Percentiles rank a stretch among this genome's conserved stretches.
Evolutionary conservation across 352 stramenopile species (phyloP).

Genomic region (Phytophthora rubi): DNA sequence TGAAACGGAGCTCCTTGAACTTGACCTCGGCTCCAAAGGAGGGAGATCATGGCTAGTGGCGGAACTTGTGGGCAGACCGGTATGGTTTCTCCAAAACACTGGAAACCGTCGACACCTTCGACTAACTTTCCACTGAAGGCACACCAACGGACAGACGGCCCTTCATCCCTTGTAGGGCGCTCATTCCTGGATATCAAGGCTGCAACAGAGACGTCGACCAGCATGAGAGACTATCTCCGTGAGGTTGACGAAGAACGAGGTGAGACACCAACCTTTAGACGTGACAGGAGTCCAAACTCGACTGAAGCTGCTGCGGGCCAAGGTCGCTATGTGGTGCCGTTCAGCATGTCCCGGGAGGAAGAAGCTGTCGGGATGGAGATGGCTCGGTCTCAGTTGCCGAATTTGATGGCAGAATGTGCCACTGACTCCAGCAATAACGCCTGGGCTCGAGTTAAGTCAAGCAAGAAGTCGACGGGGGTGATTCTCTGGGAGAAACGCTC

Average conservation of each 20-base stretch:
- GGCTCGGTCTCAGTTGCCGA: conserved; percentile 31
- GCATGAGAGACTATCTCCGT: conserved; percentile 30
- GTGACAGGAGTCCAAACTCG: not conserved
- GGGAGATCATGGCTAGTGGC: not conserved
- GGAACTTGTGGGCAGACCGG: not conserved
- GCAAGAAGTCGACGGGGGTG: conserved; percentile 45
- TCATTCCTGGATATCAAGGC: conserved; percentile 30
- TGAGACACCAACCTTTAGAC: conserved; percentile 3
- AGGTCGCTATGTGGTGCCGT: conserved; percentile 57
- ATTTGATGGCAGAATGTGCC: conserved; percentile 47
- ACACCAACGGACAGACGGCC: conserved; percentile 33
- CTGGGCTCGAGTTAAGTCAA: conserved; percentile 42
- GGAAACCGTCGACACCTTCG: conserved; percentile 34
- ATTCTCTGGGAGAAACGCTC: conserved; percentile 61
- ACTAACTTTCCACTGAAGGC: conserved; percentile 25
- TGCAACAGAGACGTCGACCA: not conserved
- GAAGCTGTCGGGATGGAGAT: conserved; percentile 36
- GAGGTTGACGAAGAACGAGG: conserved; percentile 22
- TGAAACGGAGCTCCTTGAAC: conserved; percentile 7
- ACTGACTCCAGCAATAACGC: not conserved
- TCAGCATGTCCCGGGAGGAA: conserved; percentile 57
- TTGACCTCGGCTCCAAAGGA: conserved; percentile 5
- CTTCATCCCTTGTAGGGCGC: conserved; percentile 3
- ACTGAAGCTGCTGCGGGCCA: conserved; percentile 23
- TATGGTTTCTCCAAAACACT: conserved; percentile 12